Base-by-base conservation (phyloP, 192 early-diverging fungal species). In the Coemansia sp. region DNA sequence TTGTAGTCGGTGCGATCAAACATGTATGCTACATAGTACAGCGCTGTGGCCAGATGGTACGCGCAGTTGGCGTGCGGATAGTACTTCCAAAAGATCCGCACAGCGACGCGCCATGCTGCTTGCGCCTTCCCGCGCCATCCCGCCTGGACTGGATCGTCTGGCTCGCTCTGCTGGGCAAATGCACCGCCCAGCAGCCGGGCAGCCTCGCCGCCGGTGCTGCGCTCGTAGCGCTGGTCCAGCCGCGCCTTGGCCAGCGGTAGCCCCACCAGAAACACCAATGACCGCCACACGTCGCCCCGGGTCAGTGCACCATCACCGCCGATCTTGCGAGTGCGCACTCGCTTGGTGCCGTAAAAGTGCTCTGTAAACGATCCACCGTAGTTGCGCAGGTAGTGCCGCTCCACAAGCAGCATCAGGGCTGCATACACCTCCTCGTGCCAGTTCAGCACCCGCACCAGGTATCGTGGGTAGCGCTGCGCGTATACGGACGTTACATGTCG, bases 261-360 rank as follows among this genome's bases (percentile, higher is more conserved):
- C 10, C 80, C 87, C 12, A 87, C 80, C 26, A 92, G 73, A 14
- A 88, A 76, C 4, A 83, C 44, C 12, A 92, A 64, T 6, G 91
- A 93, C 42, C 61, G 51, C 63, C 81, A 79, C 53, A 85, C 73
- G 63, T 85, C 82, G 12, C 57, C 53, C 15, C 67, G 62, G 6
- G 80, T 77, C 38, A 90, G 52, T 30, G 66, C 59, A 53, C 13
- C 43, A 44, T 40, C 37, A 50, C 72, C 76, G 28, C 74, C 44
- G 30, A 70, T 56, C 44, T 53, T 78, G 61, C 68, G 63, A 37
- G 80, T 66, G 6, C 84, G 78, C 19, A 86, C 83, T 48, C 94
- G 75, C 70, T 91, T 91, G 19, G 89, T 64, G 5, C 92, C 92
- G 70, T 96, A 96, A 77, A 96, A 94, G 71, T 90, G 87, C 70